Base-by-base conservation (phyloP, 768 basidiomycete genomes). In the Tulasnella sp. region DNA sequence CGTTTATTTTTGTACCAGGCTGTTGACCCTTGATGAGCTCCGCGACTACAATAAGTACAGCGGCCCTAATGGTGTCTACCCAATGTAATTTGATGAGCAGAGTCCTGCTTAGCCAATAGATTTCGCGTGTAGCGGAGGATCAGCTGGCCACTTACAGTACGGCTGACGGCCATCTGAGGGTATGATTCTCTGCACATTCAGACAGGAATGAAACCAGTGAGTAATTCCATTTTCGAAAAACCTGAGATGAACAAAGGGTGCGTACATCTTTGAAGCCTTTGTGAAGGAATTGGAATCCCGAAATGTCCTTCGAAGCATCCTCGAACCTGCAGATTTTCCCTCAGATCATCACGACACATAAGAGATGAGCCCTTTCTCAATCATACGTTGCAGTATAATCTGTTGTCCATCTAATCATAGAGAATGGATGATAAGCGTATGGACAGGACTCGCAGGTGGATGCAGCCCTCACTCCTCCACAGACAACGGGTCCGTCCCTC, bases 241-340 rank as follows among this genome's bases (percentile, higher is more conserved):
- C 17, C 56, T 9, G 32, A 26, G 9, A 45, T 19, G 21, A 51
- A 54, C n/a, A 53, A 32, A 13, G 41, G 54, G 15, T 13, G 15
- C 23, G 10, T 48, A 58, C 56, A n/a, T 64, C 62, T 17, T 54
- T 59, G 62, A 63, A 64, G 4, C 64, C 64, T 9, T 58, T 30
- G 47, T 64, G 64, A 3, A 63, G 55, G 62, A 24, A 1, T 1
- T 9, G 17, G 15, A 62, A 34, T n/a, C 24, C 19, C 21, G 23
- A 15, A n/a, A 38, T 60, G 23, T 21, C 17, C 17, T 13, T 23
- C 23, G 10, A 10, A 50, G 13, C 29, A 23, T 56, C 42, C 27
- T 43, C 43, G 4, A 53, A 15, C 21, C 26, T 3, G 26, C 9
- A 26, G 41, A 3, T 15, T 45, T 1, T 26, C 44, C 56, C 56